These are phyloP conservation scores for Taphrina communis DNA, from an alignment of 1,139 yeast genomes.

Conservation along the genomic window DNA sequence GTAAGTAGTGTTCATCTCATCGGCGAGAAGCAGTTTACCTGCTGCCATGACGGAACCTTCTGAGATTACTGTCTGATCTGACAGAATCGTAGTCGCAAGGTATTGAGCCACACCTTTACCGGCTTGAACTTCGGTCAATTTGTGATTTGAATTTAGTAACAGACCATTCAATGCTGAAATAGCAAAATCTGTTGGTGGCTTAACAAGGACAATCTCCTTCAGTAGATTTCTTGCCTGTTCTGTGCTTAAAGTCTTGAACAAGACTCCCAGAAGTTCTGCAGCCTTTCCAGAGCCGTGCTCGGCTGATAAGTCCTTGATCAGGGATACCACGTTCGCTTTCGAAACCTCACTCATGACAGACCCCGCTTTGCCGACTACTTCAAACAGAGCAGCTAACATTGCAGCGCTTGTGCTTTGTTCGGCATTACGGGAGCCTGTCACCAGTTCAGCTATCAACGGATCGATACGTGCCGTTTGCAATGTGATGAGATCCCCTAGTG, in stretches of 20 bases:
- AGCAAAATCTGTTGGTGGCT: constrained; percentile 24
- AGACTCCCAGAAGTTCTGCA: constrained; percentile 32
- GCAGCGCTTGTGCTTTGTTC: constrained; percentile 66
- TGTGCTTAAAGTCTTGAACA: constrained; percentile 23
- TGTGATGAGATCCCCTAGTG: constrained; percentile 82
- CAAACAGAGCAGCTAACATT: constrained; percentile 82
- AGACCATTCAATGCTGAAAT: constrained; percentile 19
- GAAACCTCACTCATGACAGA: constrained; percentile 74
- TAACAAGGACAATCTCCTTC: constrained; percentile 21
- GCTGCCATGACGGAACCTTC: constrained; percentile 83
- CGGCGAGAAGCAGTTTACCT: constrained; percentile 67
- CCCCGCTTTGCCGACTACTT: constrained; percentile 83
- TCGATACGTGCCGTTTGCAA: constrained; percentile 88
- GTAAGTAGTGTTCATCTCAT: constrained; percentile 44
- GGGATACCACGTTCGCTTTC: constrained; percentile 69
- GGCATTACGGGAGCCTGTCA: constrained; percentile 38
- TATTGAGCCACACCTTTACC: constrained; percentile 56
- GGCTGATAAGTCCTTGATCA: constrained; percentile 68
- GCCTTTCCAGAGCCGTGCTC: constrained; percentile 23
- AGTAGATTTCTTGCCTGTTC: constrained; percentile 25
- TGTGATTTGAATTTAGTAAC: constrained; percentile 25
- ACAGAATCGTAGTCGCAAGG: constrained; percentile 54
- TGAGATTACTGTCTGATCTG: constrained; percentile 59
- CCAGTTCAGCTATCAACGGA: constrained; percentile 64
- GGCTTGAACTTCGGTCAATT: constrained; percentile 16